Percentiles rank a stretch among this genome's conserved stretches.
These are phyloP conservation scores for Aaosphaeria arxii DNA, from an alignment of 2,329 filamentous ascomycete genomes.

Conservation along the genomic window DNA sequence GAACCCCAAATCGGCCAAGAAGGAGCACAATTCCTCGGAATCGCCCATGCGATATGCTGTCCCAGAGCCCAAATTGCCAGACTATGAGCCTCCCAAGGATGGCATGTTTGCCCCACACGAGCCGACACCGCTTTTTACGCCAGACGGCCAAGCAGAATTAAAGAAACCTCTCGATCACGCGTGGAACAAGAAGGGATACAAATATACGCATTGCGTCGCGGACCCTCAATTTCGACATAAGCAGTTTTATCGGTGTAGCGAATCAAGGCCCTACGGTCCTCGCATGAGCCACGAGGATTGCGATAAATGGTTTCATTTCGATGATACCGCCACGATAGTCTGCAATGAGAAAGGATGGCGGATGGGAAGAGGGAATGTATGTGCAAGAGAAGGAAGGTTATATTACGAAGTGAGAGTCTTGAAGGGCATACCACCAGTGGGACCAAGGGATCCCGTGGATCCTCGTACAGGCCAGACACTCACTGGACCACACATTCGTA, in stretches of 20 bases:
- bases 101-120: conserved; percentile 48
- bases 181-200: conserved; percentile 70
- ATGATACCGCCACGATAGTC: conserved; percentile 70
- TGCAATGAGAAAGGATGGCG: conserved; percentile 92
- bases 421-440: conserved; percentile 61
- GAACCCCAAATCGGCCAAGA: conserved; percentile 38
- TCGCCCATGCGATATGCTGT: conserved; percentile 52
- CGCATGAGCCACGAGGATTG: conserved; percentile 92
- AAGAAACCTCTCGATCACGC: conserved; percentile 53
- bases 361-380: conserved; percentile 86
- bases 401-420: conserved; percentile 95
- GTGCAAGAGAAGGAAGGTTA: conserved; percentile 81
- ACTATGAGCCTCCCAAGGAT: conserved; percentile 50
- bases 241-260: conserved; percentile 85
- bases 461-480: conserved; percentile 34
- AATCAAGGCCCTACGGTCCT: conserved; percentile 77
- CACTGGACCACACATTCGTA: conserved; percentile 64
- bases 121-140: conserved; percentile 42
- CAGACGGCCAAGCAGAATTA: conserved; percentile 41
- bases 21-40: conserved; percentile 32
- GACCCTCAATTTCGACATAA: conserved; percentile 83
- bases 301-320: conserved; percentile 78
- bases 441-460: conserved; percentile 36
- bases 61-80: conserved; percentile 44
- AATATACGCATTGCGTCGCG: conserved; percentile 87